Evolutionary conservation across 805 yeast genomes (phyloP).

Genomic region (Kodamaea hsintzibuensis): DNA sequence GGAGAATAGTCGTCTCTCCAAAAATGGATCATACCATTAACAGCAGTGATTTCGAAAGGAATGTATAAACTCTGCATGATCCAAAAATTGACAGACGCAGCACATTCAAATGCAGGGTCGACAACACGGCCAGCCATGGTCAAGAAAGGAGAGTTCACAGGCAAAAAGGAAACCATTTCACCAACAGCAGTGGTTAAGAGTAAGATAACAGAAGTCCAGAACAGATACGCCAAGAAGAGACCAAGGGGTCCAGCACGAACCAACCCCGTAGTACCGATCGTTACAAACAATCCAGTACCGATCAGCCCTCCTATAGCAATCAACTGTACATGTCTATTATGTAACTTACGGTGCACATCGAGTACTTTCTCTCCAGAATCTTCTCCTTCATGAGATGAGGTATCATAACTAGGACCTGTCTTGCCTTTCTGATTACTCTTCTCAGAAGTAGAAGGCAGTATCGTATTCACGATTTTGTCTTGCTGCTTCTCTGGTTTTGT

Average conservation of each 20-base stretch:
- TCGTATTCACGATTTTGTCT: neutral
- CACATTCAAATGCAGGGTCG: slow-evolving; percentile 35
- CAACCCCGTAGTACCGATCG: slow-evolving; percentile 26
- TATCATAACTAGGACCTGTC: slow-evolving; percentile 2
- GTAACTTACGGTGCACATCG: slow-evolving; percentile 16
- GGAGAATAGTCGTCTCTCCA: slow-evolving; percentile 36
- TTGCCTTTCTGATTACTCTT: neutral
- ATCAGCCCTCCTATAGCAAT: slow-evolving; percentile 23
- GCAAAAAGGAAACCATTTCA: slow-evolving; percentile 36
- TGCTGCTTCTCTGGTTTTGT: neutral
- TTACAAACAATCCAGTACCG: slow-evolving; percentile 27
- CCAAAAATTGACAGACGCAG: slow-evolving; percentile 38
- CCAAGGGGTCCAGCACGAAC: slow-evolving; percentile 21
- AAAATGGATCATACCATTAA: slow-evolving; percentile 39
- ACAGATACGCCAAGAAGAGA: slow-evolving; percentile 18
- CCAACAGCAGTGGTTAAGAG: slow-evolving; percentile 34
- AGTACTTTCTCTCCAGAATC: neutral
- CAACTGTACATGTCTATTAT: slow-evolving; percentile 18
- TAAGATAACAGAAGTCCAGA: slow-evolving; percentile 23
- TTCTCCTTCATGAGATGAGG: slow-evolving; percentile 5
- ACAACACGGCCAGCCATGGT: slow-evolving; percentile 30
- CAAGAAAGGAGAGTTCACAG: slow-evolving; percentile 37
- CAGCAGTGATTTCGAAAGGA: slow-evolving; percentile 42
- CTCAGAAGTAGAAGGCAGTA: slow-evolving; percentile 1
- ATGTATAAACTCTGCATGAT: slow-evolving; percentile 49